phyloP scores from a whole-genome alignment of 2,329 filamentous ascomycete species.

The Aspergillus arachidicola region DNA sequence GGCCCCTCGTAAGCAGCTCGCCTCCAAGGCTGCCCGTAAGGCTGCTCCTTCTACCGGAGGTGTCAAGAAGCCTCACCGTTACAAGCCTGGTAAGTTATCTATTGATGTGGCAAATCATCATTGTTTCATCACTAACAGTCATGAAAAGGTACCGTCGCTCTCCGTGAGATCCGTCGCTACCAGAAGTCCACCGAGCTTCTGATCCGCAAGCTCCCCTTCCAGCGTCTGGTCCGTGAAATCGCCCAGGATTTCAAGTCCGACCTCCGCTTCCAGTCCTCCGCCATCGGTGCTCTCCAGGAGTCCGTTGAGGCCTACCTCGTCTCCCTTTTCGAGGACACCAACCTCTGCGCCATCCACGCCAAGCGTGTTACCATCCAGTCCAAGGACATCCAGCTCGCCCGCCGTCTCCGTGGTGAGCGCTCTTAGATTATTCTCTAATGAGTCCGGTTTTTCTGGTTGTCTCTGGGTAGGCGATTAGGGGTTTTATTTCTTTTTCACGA shows the following conservation, averaged over 20 bases:
- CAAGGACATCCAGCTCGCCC: slow-evolving; percentile 96
- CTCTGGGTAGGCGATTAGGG: slow-evolving; percentile 45
- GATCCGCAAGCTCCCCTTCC: slow-evolving; percentile 96
- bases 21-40: slow-evolving; percentile 99
- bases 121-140: slow-evolving; percentile 27
- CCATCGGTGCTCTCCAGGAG: slow-evolving; percentile 96
- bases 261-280: slow-evolving; percentile 96
- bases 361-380: slow-evolving; percentile 95
- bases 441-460: slow-evolving; percentile 33
- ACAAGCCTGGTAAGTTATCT: slow-evolving; percentile 70
- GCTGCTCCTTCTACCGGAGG: slow-evolving; percentile 93
- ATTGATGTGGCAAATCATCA: slow-evolving; percentile 1
- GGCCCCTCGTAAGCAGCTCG: slow-evolving; percentile 89
- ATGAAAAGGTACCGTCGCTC: slow-evolving; percentile 76
- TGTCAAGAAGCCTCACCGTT: slow-evolving; percentile 93
- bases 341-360: slow-evolving; percentile 97
- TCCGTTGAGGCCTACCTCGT: slow-evolving; percentile 98
- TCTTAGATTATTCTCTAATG: slow-evolving; percentile 59
- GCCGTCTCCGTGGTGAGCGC: slow-evolving; percentile 91
- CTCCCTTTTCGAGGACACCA: slow-evolving; percentile 97
- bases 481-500: slow-evolving; percentile 43
- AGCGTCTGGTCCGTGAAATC: slow-evolving; percentile 96
- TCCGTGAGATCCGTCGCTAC: slow-evolving; percentile 98
- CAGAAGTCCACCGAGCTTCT: slow-evolving; percentile 96
- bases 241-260: slow-evolving; percentile 95